Evolutionary conservation across 495 filamentous ascomycete species (phyloP).

Genomic region (Aspergillus carlsbadensis): DNA sequence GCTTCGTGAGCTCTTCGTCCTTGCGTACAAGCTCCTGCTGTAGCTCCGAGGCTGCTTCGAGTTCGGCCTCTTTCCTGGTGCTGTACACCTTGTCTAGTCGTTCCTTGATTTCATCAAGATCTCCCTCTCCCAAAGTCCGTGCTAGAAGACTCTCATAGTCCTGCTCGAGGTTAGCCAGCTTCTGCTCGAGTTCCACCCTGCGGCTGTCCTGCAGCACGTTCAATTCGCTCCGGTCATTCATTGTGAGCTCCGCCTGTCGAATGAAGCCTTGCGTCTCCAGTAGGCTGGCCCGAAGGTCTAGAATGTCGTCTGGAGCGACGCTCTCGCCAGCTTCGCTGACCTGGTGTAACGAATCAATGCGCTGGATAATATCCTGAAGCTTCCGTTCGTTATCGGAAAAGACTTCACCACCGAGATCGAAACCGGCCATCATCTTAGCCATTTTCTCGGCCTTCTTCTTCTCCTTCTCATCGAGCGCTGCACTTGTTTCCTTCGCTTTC

Average conservation of each 20-base stretch:
- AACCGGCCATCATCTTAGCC: constrained; percentile 99
- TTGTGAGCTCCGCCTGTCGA: constrained; percentile 84
- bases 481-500: constrained; percentile 88
- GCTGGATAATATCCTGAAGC: constrained; percentile 76
- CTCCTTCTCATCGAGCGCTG: constrained; percentile 90
- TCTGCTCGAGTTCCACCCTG: constrained; percentile 69
- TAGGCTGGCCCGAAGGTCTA: constrained; percentile 71
- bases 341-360: constrained; percentile 75
- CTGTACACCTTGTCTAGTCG: constrained; percentile 74
- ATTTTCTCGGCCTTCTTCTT: constrained; percentile 98
- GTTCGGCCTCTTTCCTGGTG: constrained; percentile 67
- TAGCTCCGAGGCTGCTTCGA: constrained; percentile 68
- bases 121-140: constrained; percentile 73
- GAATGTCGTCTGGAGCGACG: constrained; percentile 77
- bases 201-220: constrained; percentile 62
- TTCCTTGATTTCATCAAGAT: constrained; percentile 78
- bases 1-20: constrained; percentile 71
- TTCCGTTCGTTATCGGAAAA: constrained; percentile 88
- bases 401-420: constrained; percentile 85
- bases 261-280: constrained; percentile 89
- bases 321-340: constrained; percentile 72
- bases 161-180: constrained; percentile 67
- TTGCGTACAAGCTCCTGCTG: constrained; percentile 69
- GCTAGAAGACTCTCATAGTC: constrained; percentile 81
- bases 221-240: constrained; percentile 63